Conservation (phyloP, 345 rosid species). For the Turnera subulata region DNA sequence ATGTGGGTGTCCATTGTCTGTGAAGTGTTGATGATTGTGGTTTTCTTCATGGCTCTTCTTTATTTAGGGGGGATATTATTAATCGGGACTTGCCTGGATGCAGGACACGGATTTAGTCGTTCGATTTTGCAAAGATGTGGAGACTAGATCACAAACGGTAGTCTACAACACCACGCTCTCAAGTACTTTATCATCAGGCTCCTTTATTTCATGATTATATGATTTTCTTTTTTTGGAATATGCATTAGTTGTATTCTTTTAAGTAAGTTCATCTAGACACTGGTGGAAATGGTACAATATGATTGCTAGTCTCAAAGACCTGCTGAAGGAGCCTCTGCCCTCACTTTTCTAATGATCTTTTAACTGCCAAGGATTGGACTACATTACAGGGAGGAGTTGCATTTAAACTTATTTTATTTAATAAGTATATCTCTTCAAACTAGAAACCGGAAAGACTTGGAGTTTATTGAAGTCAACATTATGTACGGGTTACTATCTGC, state of each 20-base stretch:
- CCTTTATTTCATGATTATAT: background rate
- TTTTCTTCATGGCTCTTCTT: background rate
- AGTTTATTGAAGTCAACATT: background rate
- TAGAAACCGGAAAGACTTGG: no score
- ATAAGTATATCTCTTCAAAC: background rate
- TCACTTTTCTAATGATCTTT: background rate
- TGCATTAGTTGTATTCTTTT: no score
- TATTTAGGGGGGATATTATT: background rate
- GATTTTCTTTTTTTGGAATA: constrained; percentile 1
- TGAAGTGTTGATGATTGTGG: background rate
- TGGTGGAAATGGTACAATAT: no score
- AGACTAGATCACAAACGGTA: constrained; percentile 81
- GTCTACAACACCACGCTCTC: constrained; percentile 29
- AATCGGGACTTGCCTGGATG: background rate
- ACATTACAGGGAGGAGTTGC: background rate
- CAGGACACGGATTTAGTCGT: constrained; percentile 72
- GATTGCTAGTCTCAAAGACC: no score
- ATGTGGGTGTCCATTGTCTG: background rate
- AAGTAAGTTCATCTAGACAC: no score
- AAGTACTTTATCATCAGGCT: constrained; percentile 19
- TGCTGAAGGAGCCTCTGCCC: no score
- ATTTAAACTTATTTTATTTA: background rate
- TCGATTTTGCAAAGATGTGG: constrained; percentile 91
- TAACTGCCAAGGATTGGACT: background rate
- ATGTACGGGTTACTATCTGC: background rate